Percentiles rank a stretch among this genome's conserved stretches.
phyloP scores from a whole-genome alignment of 495 filamentous ascomycete species.

The Umbilicaria muhlenbergii region DNA sequence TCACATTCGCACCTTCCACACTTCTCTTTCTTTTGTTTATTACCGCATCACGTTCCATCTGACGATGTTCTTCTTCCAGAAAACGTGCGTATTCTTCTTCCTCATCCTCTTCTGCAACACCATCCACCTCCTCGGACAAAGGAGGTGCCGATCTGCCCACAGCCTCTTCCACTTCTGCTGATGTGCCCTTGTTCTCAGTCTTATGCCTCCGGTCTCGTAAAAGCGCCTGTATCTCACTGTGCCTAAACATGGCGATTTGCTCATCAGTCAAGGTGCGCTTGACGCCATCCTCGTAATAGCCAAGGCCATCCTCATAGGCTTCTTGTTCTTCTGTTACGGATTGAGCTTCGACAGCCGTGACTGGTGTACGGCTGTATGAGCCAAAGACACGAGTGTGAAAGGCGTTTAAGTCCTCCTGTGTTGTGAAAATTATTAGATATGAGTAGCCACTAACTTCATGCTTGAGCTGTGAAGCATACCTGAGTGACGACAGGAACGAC shows the following conservation, averaged over 20 bases:
- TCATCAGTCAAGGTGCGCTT: constrained; percentile 88
- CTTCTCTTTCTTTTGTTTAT: constrained; percentile 1
- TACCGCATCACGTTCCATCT: background rate
- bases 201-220: constrained; percentile 34
- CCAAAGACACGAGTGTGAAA: constrained; percentile 57
- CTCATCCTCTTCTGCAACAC: background rate
- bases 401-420: constrained; percentile 52
- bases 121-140: background rate
- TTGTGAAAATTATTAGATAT: background rate
- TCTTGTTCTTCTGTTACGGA: constrained; percentile 20
- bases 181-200: constrained; percentile 15
- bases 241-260: constrained; percentile 79
- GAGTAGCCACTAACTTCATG: constrained; percentile 7
- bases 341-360: constrained; percentile 19
- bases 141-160: background rate
- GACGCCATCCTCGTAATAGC: constrained; percentile 77
- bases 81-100: background rate
- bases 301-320: constrained; percentile 56
- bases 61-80: background rate
- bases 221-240: constrained; percentile 70
- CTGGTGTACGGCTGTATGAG: constrained; percentile 1
- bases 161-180: background rate
- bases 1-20: background rate
- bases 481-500: constrained; percentile 32
- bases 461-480: constrained; percentile 20